These are phyloP conservation scores for Pestalotiopsis sp. DNA, from an alignment of 2,329 filamentous ascomycete genomes.

Conservation along the genomic window DNA sequence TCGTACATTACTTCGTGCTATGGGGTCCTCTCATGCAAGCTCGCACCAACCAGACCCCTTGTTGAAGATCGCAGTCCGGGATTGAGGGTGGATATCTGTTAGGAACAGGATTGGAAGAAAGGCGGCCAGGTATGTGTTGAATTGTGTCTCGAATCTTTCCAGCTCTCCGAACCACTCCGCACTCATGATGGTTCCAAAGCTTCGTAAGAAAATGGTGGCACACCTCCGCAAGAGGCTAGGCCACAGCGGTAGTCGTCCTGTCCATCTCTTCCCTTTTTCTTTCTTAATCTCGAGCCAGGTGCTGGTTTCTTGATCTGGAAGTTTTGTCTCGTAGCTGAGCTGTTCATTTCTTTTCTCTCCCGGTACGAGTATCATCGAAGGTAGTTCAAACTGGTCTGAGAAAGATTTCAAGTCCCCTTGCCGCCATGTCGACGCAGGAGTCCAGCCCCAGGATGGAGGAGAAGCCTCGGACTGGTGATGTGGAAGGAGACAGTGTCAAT, in stretches of 20 bases:
- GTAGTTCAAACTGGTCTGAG: background rate
- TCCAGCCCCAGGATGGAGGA: background rate
- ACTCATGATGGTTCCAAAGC: background rate
- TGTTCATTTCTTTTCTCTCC: background rate
- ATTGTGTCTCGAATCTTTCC: background rate
- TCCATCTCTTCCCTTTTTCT: background rate
- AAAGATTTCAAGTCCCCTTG: background rate
- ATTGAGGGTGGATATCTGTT: background rate
- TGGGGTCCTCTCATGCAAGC: too few relatives aligned
- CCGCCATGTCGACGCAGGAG: background rate
- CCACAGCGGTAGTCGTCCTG: background rate
- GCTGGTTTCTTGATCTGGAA: background rate
- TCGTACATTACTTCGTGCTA: background rate
- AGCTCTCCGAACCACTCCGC: background rate
- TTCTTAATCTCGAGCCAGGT: background rate
- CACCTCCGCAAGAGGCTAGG: background rate
- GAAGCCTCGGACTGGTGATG: background rate
- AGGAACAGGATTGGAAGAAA: background rate
- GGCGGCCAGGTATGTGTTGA: background rate
- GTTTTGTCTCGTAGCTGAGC: background rate
- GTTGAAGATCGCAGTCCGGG: background rate
- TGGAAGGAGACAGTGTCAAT: background rate
- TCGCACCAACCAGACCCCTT: background rate
- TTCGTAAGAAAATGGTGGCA: background rate
- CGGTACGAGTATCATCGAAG: background rate